Conservation (phyloP, 2,329 filamentous ascomycete genomes). For the Camptophora hylomeconis region DNA sequence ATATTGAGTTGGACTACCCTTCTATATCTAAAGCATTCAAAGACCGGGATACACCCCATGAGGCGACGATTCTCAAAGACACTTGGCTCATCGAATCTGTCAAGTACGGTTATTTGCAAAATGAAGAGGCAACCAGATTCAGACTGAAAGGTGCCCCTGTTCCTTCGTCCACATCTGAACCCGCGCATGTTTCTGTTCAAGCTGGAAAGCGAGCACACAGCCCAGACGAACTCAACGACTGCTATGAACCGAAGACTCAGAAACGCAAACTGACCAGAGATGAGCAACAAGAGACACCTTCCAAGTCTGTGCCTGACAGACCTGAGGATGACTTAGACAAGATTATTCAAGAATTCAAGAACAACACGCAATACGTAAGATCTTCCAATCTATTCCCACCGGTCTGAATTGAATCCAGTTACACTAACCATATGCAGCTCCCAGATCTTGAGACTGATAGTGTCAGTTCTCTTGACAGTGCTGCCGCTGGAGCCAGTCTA, state of each 20-base stretch:
- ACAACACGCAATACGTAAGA: constrained; percentile 11
- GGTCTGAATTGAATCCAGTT: too few relatives aligned
- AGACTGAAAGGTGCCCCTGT: constrained; percentile 24
- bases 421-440: too few relatives aligned
- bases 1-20: constrained; percentile 35
- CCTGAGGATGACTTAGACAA: constrained; percentile 44
- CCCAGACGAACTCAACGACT: too few relatives aligned
- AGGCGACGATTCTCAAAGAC: constrained; percentile 41
- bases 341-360: constrained; percentile 50
- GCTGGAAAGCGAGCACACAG: too few relatives aligned
- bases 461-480: too few relatives aligned
- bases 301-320: neutral
- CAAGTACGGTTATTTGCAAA: constrained; percentile 42
- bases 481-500: too few relatives aligned
- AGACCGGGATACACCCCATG: constrained; percentile 4
- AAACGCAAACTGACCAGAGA: too few relatives aligned
- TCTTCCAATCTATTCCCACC: too few relatives aligned
- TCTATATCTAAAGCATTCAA: constrained; percentile 6
- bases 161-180: constrained; percentile 1
- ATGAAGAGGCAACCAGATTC: constrained; percentile 48
- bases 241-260: too few relatives aligned
- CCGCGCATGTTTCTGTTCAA: neutral
- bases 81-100: constrained; percentile 59
- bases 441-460: too few relatives aligned
- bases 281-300: too few relatives aligned